phyloP scores from a whole-genome alignment of 2,329 filamentous ascomycete species.

The Aspergillus fischeri region DNA sequence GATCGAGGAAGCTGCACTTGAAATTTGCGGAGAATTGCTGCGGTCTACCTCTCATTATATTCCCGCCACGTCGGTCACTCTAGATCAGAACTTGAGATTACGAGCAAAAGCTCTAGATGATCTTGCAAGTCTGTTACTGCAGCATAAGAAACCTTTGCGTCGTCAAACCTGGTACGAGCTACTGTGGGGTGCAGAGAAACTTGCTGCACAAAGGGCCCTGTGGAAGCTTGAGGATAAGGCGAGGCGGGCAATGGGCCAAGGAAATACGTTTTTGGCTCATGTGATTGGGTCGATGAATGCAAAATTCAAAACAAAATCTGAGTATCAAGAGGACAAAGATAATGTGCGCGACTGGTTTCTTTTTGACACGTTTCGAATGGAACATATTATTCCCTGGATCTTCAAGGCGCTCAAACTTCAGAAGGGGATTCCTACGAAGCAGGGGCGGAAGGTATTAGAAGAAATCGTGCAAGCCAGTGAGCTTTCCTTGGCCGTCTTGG shows the following conservation, averaged over 20 bases:
- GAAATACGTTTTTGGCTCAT: constrained; percentile 67
- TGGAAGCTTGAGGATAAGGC: constrained; percentile 78
- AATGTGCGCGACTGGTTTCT: constrained; percentile 83
- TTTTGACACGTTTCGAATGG: constrained; percentile 66
- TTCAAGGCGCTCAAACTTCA: constrained; percentile 71
- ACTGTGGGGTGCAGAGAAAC: constrained; percentile 85
- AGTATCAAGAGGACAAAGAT: constrained; percentile 68
- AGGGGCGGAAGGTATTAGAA: constrained; percentile 42
- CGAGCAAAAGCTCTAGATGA: constrained; percentile 70
- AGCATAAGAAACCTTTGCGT: constrained; percentile 60
- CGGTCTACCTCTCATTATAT: constrained; percentile 72
- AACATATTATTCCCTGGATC: constrained; percentile 74
- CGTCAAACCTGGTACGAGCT: constrained; percentile 70
- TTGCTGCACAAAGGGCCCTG: constrained; percentile 71
- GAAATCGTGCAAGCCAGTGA: constrained; percentile 67
- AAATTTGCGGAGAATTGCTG: constrained; percentile 77
- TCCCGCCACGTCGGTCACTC: constrained; percentile 65
- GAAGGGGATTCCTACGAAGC: constrained; percentile 58
- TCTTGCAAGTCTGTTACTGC: constrained; percentile 67
- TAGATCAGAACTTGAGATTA: constrained; percentile 75
- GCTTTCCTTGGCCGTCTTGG: constrained; percentile 62
- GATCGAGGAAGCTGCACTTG: constrained; percentile 69
- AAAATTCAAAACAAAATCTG: constrained; percentile 66
- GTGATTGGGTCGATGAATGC: constrained; percentile 74
- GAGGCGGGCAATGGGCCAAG: constrained; percentile 54